Conservation (phyloP, 2,329 filamentous ascomycete species). For the Pleurostoma richardsiae region DNA sequence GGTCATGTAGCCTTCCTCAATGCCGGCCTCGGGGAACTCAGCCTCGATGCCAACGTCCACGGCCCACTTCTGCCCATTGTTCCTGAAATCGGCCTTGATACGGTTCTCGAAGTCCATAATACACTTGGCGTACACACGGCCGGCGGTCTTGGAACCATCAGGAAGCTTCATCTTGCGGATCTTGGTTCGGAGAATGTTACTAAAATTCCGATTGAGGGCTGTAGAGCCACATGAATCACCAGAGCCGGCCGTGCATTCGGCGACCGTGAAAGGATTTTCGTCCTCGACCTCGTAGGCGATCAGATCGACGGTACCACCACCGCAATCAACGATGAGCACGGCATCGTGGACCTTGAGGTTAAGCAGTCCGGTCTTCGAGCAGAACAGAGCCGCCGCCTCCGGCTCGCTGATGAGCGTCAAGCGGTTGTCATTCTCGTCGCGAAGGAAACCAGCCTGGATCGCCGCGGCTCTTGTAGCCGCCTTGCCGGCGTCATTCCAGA, state of each 20-base stretch:
- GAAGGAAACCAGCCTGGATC: conserved; percentile 93
- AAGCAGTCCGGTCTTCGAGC: conserved; percentile 90
- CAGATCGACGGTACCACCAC: conserved; percentile 96
- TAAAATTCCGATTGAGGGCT: conserved; percentile 95
- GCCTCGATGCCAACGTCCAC: conserved; percentile 98
- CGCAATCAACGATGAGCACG: conserved; percentile 96
- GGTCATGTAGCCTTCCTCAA: conserved; percentile 99
- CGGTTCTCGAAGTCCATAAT: conserved; percentile 99
- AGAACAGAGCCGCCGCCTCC: conserved; percentile 95
- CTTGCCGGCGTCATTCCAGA: conserved; percentile 99
- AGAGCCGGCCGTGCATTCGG: conserved; percentile 93
- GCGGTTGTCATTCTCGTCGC: conserved; percentile 96
- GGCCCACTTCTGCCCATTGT: conserved; percentile 98
- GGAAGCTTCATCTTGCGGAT: conserved; percentile 99
- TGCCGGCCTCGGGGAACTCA: conserved; percentile 94
- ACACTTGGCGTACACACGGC: conserved; percentile 96
- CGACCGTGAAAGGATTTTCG: conserved; percentile 93
- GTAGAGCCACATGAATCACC: conserved; percentile 99
- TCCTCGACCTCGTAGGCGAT: conserved; percentile 99
- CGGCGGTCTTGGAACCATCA: conserved; percentile 94
- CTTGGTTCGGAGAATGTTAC: conserved; percentile 94
- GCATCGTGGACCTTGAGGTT: conserved; percentile 98
- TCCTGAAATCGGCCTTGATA: conserved; percentile 99
- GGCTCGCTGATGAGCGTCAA: conserved; percentile 93
- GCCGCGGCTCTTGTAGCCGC: conserved; percentile 92